Evolutionary conservation across 331 rosid genomes (phyloP).

Genomic region (Pyracantha coccinea): DNA sequence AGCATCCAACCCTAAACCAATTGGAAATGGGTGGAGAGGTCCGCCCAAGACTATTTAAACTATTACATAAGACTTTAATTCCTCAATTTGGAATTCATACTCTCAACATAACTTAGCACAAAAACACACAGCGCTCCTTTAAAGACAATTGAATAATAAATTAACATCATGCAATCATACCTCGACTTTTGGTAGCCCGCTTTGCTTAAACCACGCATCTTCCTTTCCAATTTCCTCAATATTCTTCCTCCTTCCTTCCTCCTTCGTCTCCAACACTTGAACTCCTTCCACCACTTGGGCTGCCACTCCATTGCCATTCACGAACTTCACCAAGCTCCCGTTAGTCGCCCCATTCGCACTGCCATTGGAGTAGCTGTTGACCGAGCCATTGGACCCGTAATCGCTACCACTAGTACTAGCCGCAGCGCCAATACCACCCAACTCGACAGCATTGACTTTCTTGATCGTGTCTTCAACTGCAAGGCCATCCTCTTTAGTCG

Average conservation of each 20-base stretch:
- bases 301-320: conserved; percentile 61
- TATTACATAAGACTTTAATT: background rate
- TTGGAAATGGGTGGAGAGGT: background rate
- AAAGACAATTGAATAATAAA: background rate
- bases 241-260: conserved; percentile 80
- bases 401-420: conserved; percentile 18
- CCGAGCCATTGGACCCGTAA: conserved; percentile 29
- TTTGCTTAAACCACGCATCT: conserved; percentile 84
- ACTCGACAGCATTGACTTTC: conserved; percentile 39
- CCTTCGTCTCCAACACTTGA: conserved; percentile 30
- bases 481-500: conserved; percentile 47
- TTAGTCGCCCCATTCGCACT: conserved; percentile 18
- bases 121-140: background rate
- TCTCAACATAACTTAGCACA: background rate
- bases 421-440: conserved; percentile 64
- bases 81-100: background rate
- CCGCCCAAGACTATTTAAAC: background rate
- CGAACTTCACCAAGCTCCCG: conserved; percentile 62
- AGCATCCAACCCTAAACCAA: background rate
- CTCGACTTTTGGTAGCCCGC: conserved; percentile 35
- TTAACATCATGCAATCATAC: conserved; percentile 25
- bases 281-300: conserved; percentile 33
- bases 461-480: conserved; percentile 37
- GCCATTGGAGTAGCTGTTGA: conserved; percentile 41
- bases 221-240: conserved; percentile 95